Evolutionary conservation across 2,329 filamentous ascomycete species (phyloP).

Genomic region (Sporothrix humicola): DNA sequence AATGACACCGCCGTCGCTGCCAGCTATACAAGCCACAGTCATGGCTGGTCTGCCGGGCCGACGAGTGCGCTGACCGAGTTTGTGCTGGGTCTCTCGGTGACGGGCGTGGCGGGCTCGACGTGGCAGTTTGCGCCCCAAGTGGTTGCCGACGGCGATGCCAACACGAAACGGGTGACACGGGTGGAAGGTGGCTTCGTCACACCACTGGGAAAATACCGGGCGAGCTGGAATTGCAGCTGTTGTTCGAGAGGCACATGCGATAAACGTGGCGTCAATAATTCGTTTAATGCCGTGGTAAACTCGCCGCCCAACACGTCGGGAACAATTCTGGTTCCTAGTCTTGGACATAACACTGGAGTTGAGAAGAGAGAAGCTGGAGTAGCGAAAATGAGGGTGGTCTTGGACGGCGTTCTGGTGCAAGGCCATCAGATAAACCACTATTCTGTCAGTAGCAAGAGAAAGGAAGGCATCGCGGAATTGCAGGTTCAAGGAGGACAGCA

Average conservation of each 20-base stretch:
- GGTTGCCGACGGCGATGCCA: neutral
- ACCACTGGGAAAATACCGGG: conserved; percentile 27
- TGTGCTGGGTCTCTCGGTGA: conserved; percentile 51
- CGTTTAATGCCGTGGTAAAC: neutral
- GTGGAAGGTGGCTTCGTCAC: conserved; percentile 36
- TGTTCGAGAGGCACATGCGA: neutral
- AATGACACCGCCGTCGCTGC: conserved; percentile 27
- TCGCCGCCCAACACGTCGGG: neutral
- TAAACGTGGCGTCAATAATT: neutral
- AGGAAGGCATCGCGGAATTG: neutral
- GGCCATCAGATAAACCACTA: neutral
- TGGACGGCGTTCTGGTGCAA: neutral
- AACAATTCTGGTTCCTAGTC: neutral
- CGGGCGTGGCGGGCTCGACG: conserved; percentile 24
- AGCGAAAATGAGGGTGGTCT: neutral
- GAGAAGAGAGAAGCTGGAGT: neutral
- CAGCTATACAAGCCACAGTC: conserved; percentile 55
- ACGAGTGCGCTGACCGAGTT: conserved; percentile 53
- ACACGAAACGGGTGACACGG: conserved; percentile 15
- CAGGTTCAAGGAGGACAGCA: conserved; percentile 1
- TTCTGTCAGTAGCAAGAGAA: neutral
- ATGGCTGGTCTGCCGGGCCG: conserved; percentile 58
- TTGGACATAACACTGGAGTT: too few species aligned
- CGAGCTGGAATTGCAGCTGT: neutral
- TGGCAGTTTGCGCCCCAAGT: conserved; percentile 38